Conservation (phyloP, 2,329 filamentous ascomycete species). For the Teratosphaeria gauchensis region DNA sequence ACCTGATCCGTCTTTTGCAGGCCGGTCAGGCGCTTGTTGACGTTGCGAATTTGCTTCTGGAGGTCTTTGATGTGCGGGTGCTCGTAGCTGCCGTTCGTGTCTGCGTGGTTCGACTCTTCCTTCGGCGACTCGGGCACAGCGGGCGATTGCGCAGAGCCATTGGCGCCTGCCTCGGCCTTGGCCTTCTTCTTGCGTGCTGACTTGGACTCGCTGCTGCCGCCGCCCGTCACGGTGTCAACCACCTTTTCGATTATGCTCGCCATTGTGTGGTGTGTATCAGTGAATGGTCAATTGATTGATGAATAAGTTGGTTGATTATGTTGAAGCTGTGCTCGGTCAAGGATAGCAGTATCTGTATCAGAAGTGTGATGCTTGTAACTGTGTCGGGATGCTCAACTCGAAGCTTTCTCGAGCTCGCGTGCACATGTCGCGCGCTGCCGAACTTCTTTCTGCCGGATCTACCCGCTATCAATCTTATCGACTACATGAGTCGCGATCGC, state of each 20-base stretch:
- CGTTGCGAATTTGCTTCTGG: slow-evolving; percentile 85
- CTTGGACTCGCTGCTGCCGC: slow-evolving; percentile 51
- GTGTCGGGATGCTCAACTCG: slow-evolving; percentile 15
- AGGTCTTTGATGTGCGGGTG: slow-evolving; percentile 78
- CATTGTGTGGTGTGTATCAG: not conserved
- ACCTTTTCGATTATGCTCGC: not conserved
- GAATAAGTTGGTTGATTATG: not conserved
- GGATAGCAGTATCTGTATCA: not conserved
- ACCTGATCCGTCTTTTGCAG: slow-evolving; percentile 63
- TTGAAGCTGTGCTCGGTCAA: not conserved
- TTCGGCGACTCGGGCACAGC: slow-evolving; percentile 12
- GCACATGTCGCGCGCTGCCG: not conserved
- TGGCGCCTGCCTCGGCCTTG: slow-evolving; percentile 31
- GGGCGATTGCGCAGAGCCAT: slow-evolving; percentile 13
- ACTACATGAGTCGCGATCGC: not conserved
- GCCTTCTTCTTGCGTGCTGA: slow-evolving; percentile 45
- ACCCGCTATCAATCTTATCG: not conserved
- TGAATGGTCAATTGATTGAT: not conserved
- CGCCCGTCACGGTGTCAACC: slow-evolving; percentile 16
- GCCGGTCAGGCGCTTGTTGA: slow-evolving; percentile 84
- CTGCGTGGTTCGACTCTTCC: slow-evolving; percentile 15
- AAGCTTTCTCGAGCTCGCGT: not conserved
- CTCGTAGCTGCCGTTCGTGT: slow-evolving; percentile 52
- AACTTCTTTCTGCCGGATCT: not conserved
- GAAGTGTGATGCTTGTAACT: not conserved